These are phyloP conservation scores for Polymyxa betae DNA, from an alignment of 208 protist genomes.

Conservation along the genomic window DNA sequence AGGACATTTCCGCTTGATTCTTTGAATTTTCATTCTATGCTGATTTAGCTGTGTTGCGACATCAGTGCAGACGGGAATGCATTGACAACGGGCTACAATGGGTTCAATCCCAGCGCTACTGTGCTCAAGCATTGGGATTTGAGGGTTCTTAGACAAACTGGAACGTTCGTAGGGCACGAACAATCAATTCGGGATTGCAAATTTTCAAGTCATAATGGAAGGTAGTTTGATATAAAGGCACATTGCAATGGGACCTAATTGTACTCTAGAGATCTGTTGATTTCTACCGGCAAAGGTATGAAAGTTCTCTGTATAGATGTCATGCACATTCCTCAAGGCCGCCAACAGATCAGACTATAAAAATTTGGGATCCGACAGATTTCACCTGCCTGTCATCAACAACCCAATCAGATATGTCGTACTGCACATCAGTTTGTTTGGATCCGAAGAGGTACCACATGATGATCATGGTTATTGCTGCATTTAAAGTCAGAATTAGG, in stretches of 20 bases:
- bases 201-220: background rate
- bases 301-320: background rate
- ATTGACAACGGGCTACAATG: background rate
- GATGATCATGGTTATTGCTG: too few relatives aligned
- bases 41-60: background rate
- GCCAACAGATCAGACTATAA: background rate
- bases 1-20: too few relatives aligned
- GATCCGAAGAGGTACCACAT: too few relatives aligned
- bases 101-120: background rate
- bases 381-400: too few relatives aligned
- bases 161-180: background rate
- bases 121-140: background rate
- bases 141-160: background rate
- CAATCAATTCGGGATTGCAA: background rate
- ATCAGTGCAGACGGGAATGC: background rate
- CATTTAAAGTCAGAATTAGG: too few relatives aligned
- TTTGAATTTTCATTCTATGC: background rate
- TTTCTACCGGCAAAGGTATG: slow-evolving; percentile 8
- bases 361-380: background rate
- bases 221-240: background rate
- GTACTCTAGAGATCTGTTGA: background rate
- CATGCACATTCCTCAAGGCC: background rate
- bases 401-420: too few relatives aligned
- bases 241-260: background rate
- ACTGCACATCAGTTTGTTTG: too few relatives aligned